Percentiles rank a stretch among this genome's conserved stretches.
phyloP scores from a whole-genome alignment of 331 rosid species.

The Ulmus americana region DNA sequence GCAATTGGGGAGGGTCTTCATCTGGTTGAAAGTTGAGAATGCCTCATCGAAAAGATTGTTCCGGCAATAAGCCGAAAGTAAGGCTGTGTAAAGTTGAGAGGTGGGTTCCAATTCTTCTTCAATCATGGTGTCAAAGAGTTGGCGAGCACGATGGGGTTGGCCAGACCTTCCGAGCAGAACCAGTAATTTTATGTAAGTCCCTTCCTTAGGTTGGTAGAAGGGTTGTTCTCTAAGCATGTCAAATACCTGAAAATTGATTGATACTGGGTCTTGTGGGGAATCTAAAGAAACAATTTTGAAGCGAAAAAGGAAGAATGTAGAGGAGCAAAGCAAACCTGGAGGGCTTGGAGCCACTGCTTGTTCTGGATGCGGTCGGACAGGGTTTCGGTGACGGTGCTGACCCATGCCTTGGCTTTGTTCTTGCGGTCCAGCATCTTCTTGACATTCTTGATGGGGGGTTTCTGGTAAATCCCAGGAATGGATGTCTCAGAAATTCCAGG shows the following conservation, averaged over 20 bases:
- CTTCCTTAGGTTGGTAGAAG: constrained; percentile 86
- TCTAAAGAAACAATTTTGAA: not conserved
- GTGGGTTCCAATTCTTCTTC: constrained; percentile 76
- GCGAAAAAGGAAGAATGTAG: constrained; percentile 1
- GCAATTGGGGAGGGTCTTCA: constrained; percentile 76
- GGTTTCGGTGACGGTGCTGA: constrained; percentile 81
- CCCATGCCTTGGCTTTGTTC: constrained; percentile 79
- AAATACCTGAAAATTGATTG: constrained; percentile 44
- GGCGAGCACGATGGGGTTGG: constrained; percentile 62
- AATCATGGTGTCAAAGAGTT: constrained; percentile 66
- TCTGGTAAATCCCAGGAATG: constrained; percentile 33
- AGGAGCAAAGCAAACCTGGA: constrained; percentile 47
- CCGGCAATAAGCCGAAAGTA: constrained; percentile 75
- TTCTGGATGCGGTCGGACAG: constrained; percentile 55
- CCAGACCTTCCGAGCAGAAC: constrained; percentile 79
- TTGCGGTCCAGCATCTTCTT: constrained; percentile 74
- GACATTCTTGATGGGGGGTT: constrained; percentile 55
- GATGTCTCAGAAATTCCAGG: constrained; percentile 56
- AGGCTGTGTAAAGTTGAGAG: constrained; percentile 67
- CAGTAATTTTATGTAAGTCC: constrained; percentile 87
- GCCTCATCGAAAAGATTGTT: constrained; percentile 65
- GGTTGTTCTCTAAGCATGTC: constrained; percentile 87
- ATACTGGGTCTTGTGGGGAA: not conserved
- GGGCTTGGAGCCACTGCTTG: constrained; percentile 87
- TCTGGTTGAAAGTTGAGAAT: constrained; percentile 52